Percentiles rank a stretch among this genome's conserved stretches.
Conservation (phyloP, 2,329 filamentous ascomycete genomes). For the Rutstroemia sp. region DNA sequence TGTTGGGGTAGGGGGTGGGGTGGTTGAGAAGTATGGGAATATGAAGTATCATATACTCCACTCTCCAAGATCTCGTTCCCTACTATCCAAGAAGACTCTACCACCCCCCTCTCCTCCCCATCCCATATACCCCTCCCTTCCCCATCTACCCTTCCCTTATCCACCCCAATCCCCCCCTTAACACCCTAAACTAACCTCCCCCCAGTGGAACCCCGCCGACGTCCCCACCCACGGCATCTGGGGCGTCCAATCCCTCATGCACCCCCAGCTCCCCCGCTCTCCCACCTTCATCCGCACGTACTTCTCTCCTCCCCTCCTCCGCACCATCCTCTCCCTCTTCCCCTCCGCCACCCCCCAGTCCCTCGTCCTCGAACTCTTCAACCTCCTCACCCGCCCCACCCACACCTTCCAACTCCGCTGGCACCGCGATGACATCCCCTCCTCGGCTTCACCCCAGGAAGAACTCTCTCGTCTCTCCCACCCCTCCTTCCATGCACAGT, state of each 20-base stretch:
- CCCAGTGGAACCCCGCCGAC: constrained; percentile 47
- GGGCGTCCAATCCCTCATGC: constrained; percentile 81
- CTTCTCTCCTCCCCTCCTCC: constrained; percentile 59
- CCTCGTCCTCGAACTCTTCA: constrained; percentile 82
- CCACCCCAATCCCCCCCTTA: not conserved
- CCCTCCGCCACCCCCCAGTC: constrained; percentile 43
- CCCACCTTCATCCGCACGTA: constrained; percentile 60
- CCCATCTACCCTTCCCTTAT: not conserved
- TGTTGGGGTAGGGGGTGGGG: not conserved
- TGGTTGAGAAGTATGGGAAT: not conserved
- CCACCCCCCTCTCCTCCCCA: not conserved
- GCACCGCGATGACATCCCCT: constrained; percentile 78
- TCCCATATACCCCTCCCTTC: not conserved
- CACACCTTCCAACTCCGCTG: constrained; percentile 67
- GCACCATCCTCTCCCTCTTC: constrained; percentile 58
- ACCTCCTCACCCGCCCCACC: constrained; percentile 71
- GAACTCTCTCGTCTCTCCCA: constrained; percentile 54
- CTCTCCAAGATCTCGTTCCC: no score
- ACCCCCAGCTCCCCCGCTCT: constrained; percentile 59
- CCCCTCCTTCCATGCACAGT: constrained; percentile 71
- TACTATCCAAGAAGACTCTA: not conserved
- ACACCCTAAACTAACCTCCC: no score
- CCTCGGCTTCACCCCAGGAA: constrained; percentile 56
- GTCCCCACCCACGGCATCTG: constrained; percentile 61
- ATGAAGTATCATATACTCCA: no score